Evolutionary conservation across 495 filamentous ascomycete genomes (phyloP).

Genomic region (Viridothelium virens): DNA sequence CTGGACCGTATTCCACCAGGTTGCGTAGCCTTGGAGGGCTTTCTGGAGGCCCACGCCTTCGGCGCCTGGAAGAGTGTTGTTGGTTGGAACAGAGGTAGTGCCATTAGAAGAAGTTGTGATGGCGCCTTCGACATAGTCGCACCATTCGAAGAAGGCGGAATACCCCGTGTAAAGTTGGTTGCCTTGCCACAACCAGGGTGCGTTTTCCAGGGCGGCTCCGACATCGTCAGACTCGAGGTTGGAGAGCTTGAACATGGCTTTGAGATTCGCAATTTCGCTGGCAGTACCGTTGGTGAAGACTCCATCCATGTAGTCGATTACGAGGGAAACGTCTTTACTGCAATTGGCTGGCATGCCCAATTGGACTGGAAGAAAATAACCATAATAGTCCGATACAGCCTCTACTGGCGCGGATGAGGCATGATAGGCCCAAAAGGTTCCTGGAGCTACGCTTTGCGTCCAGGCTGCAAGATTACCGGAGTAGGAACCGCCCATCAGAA

Average conservation of each 20-base stretch:
- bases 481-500: slow-evolving; percentile 58
- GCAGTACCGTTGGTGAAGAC: slow-evolving; percentile 39
- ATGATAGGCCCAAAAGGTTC: slow-evolving; percentile 62
- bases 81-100: slow-evolving; percentile 10
- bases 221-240: slow-evolving; percentile 52
- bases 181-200: slow-evolving; percentile 53
- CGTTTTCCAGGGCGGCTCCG: slow-evolving; percentile 47
- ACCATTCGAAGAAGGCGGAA: slow-evolving; percentile 49
- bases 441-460: slow-evolving; percentile 51
- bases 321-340: slow-evolving; percentile 46
- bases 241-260: slow-evolving; percentile 44
- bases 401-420: slow-evolving; percentile 57
- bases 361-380: slow-evolving; percentile 57
- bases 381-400: slow-evolving; percentile 56
- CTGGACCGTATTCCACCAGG: slow-evolving; percentile 37
- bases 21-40: slow-evolving; percentile 48
- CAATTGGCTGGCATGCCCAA: slow-evolving; percentile 59
- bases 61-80: slow-evolving; percentile 29
- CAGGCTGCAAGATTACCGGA: slow-evolving; percentile 56
- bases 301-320: slow-evolving; percentile 51
- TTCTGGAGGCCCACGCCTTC: slow-evolving; percentile 49
- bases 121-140: slow-evolving; percentile 42
- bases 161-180: slow-evolving; percentile 43
- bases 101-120: slow-evolving; percentile 19
- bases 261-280: slow-evolving; percentile 44